Base-by-base conservation (phyloP, 2,329 filamentous ascomycete species). In the Ceratocystis destructans region DNA sequence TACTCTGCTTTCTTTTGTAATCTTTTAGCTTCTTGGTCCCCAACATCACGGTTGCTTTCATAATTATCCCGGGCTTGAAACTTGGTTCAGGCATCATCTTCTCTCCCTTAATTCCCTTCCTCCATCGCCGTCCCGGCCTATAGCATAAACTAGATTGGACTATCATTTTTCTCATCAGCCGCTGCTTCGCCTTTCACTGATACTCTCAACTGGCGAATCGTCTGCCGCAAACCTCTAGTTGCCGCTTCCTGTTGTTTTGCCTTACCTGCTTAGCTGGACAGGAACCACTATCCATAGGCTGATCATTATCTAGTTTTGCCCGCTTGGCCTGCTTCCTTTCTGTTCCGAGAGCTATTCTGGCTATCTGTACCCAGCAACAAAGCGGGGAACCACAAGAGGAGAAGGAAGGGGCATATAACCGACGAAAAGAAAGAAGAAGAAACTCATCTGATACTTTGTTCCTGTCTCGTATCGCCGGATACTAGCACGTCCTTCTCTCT, bases 201-300 rank as follows among this genome's bases (percentile, higher is more conserved):
- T 59, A 59, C 53, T 25, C 10, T 25, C 28, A 59, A 59, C 53
- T 59, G 53, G 28, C 53, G 53, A 59, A 59, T 59, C 12, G 53
- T 33, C 28, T 59, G 12, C 25, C 28, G 12, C 53, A 3, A 20
- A 20, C 8, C 12, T 31, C 28, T 31, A 59, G 3, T 59, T 59
- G 28, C 53, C 53, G 53, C 53, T 33, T 20, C 53, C 28, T n/a
- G 53, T 17, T 17, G 53, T 59, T 59, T 59, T 17, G 53, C 15
- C 53, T 59, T 7, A 31, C 28, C 53, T 22, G 15, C 8, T 59
- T 59, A n/a, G 53, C n/a, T 17, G n/a, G 53, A n/a, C 28, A 17
- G 15, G 53, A 59, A 17, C 33, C 10, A 10, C 53, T 37, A 25
- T 17, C n/a, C 28, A 33, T 31, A 33, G 25, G 53, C 28, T 20